Percentiles rank a stretch among this genome's conserved stretches.
Conservation (phyloP, 2,329 filamentous ascomycete genomes). For the Fusarium sp. region DNA sequence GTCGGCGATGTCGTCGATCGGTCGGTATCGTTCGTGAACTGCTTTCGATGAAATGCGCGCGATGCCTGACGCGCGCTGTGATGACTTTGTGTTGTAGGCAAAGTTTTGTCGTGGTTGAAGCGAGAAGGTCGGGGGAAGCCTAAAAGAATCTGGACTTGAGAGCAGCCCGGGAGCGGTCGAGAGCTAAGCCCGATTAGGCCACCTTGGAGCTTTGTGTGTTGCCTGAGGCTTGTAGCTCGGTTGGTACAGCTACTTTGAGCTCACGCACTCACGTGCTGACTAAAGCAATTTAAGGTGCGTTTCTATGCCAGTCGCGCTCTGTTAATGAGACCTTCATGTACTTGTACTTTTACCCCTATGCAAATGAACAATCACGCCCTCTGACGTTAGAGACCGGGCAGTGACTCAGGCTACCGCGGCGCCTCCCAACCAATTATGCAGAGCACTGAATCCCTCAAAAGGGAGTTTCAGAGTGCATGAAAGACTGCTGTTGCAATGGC, state of each 20-base stretch:
- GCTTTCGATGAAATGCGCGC: conserved; percentile 54
- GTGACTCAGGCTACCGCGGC: conserved; percentile 44
- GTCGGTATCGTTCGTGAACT: conserved; percentile 47
- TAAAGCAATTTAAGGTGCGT: conserved; percentile 20
- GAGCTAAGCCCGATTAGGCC: conserved; percentile 42
- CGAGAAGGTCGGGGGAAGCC: conserved; percentile 55
- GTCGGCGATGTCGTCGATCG: conserved; percentile 52
- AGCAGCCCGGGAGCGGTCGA: conserved; percentile 52
- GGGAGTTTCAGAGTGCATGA: conserved; percentile 22
- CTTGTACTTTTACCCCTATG: conserved; percentile 27
- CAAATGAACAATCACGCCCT: conserved; percentile 24
- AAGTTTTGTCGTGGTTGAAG: conserved; percentile 61
- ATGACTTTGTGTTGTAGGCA: conserved; percentile 57
- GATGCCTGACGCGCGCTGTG: conserved; percentile 67
- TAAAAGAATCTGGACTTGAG: conserved; percentile 62
- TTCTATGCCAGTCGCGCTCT: conserved; percentile 9
- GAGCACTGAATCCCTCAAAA: conserved; percentile 16
- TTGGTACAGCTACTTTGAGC: conserved; percentile 34
- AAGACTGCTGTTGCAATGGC: conserved; percentile 20
- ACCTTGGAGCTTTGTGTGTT: conserved; percentile 33
- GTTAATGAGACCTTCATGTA: conserved; percentile 30
- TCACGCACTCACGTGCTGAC: conserved; percentile 44
- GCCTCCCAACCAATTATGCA: conserved; percentile 38
- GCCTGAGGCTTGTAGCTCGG: conserved; percentile 42
- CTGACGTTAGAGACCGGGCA: conserved; percentile 38